phyloP scores from a whole-genome alignment of 495 filamentous ascomycete species.

The Bacidia gigantensis region DNA sequence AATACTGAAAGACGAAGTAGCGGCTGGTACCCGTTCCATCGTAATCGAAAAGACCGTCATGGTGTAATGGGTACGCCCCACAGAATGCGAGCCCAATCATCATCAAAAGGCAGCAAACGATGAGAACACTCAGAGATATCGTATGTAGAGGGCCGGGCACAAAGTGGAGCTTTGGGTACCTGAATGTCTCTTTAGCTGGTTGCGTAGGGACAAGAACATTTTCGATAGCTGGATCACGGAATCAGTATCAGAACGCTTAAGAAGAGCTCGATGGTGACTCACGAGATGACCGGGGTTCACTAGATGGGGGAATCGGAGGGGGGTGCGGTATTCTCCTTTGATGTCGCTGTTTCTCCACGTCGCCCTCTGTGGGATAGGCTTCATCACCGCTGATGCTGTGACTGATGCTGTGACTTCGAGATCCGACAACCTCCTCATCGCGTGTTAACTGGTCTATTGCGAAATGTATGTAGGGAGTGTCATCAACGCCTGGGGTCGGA shows the following conservation, averaged over 20 bases:
- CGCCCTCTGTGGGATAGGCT: slow-evolving; percentile 33
- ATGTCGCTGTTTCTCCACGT: slow-evolving; percentile 3
- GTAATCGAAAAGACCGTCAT: slow-evolving; percentile 54
- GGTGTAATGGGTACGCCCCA: slow-evolving; percentile 53
- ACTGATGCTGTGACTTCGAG: slow-evolving; percentile 24
- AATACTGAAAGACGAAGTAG: slow-evolving; percentile 78
- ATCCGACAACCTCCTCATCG: slow-evolving; percentile 39
- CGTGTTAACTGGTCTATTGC: slow-evolving; percentile 60
- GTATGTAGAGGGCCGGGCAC: slow-evolving; percentile 54
- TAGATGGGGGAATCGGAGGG: slow-evolving; percentile 1
- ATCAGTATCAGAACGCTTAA: background rate
- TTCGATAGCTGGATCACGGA: slow-evolving; percentile 7
- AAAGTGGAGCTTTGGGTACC: slow-evolving; percentile 45
- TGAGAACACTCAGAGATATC: slow-evolving; percentile 41
- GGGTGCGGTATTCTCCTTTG: background rate
- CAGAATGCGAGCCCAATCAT: slow-evolving; percentile 56
- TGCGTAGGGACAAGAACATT: slow-evolving; percentile 42
- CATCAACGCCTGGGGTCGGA: slow-evolving; percentile 50
- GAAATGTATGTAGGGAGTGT: slow-evolving; percentile 58
- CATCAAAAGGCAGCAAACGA: slow-evolving; percentile 54
- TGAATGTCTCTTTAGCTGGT: slow-evolving; percentile 29
- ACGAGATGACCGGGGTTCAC: slow-evolving; percentile 6
- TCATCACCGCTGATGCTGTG: slow-evolving; percentile 26
- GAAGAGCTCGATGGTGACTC: background rate
- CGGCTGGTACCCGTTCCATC: slow-evolving; percentile 45